phyloP scores from a whole-genome alignment of 164 flowering plant species.

The Magnolia changhungtana region DNA sequence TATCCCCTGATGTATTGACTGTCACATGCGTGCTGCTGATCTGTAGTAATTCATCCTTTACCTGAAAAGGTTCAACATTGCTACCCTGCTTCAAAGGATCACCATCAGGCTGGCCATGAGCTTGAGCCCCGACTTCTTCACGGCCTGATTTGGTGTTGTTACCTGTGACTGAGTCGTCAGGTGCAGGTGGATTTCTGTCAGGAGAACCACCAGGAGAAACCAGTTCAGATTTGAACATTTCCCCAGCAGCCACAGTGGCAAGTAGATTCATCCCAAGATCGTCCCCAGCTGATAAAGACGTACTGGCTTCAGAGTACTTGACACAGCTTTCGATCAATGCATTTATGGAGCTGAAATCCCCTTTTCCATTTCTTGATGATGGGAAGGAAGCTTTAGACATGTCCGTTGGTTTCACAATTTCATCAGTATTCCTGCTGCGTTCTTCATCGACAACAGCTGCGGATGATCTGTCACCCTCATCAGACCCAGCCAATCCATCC shows the following conservation, averaged over 20 bases:
- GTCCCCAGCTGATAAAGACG: constrained; percentile 50
- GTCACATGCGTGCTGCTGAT: neutral
- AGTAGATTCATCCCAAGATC: constrained; percentile 89
- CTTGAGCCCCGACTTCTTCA: constrained; percentile 24
- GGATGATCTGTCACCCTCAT: constrained; percentile 54
- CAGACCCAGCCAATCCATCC: constrained; percentile 46
- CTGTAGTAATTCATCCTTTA: constrained; percentile 15
- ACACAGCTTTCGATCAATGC: constrained; percentile 61
- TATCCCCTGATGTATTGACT: constrained; percentile 12
- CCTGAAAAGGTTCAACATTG: constrained; percentile 10
- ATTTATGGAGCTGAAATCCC: constrained; percentile 45
- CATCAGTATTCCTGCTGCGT: constrained; percentile 31
- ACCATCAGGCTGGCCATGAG: constrained; percentile 13
- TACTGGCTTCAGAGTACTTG: constrained; percentile 43
- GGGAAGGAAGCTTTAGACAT: constrained; percentile 13
- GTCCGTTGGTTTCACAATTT: constrained; percentile 16
- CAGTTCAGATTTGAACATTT: constrained; percentile 52
- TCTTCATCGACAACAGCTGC: constrained; percentile 38
- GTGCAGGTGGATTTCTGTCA: constrained; percentile 20
- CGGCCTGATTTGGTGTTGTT: constrained; percentile 29
- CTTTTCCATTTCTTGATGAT: constrained; percentile 24
- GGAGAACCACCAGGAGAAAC: constrained; percentile 53
- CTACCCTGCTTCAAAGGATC: constrained; percentile 30
- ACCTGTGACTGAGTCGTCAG: constrained; percentile 27
- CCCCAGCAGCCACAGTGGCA: constrained; percentile 94